Evolutionary conservation across 2,329 filamentous ascomycete genomes (phyloP).

Genomic region (Penicillium hesseltinei): DNA sequence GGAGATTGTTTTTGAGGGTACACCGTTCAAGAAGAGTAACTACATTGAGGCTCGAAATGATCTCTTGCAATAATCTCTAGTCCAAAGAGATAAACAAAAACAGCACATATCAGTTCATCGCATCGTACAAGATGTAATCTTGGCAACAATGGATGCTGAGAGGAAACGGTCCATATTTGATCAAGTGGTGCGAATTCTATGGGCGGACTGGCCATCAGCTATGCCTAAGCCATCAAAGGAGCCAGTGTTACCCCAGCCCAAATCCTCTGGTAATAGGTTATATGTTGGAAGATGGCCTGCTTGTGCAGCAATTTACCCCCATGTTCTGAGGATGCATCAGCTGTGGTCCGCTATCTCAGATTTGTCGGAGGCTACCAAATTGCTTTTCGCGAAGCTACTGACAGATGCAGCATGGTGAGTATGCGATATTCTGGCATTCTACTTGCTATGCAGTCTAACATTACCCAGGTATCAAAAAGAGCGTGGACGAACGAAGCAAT

Average conservation of each 20-base stretch:
- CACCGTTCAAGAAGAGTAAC: conserved; percentile 4
- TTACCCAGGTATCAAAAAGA: conserved; percentile 24
- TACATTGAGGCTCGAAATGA: conserved; percentile 24
- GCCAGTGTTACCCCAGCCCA: conserved; percentile 15
- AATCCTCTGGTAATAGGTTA: conserved; percentile 16
- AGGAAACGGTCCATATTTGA: conserved; percentile 14
- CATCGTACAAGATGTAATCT: conserved; percentile 29
- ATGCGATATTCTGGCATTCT: conserved; percentile 1
- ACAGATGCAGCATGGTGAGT: conserved; percentile 27
- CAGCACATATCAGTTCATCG: conserved; percentile 24
- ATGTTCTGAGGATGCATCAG: conserved; percentile 25
- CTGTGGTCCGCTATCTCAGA: conserved; percentile 13
- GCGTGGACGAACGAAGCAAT: conserved; percentile 23
- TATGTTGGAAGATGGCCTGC: conserved; percentile 22
- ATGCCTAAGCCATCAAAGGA: conserved; percentile 22
- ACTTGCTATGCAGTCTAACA: conserved; percentile 11
- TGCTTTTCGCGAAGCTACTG: conserved; percentile 25
- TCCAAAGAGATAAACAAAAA: conserved; percentile 22
- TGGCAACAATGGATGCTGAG: conserved; percentile 20
- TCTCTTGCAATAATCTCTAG: conserved; percentile 26
- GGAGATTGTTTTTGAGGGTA: neutral
- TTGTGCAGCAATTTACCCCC: conserved; percentile 27
- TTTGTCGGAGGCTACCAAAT: conserved; percentile 9
- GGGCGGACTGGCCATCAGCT: conserved; percentile 22
- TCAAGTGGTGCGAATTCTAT: conserved; percentile 14